These are phyloP conservation scores for Chlorophyllum brunneum DNA, from an alignment of 768 basidiomycete species.

Conservation along the genomic window DNA sequence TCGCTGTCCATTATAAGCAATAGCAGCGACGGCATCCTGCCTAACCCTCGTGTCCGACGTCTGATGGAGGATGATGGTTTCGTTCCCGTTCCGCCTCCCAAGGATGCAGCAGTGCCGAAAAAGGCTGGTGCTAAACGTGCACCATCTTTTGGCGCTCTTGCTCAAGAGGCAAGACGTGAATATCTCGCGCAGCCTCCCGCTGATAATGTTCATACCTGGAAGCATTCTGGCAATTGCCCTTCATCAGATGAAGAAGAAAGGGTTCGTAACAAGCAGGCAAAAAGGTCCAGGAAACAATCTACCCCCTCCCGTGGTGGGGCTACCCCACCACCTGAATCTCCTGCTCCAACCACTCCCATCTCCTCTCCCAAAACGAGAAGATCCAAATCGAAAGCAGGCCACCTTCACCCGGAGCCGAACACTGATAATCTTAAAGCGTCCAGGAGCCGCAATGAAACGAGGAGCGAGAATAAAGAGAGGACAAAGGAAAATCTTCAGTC, in stretches of 20 bases:
- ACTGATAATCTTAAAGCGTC: constrained; percentile 16
- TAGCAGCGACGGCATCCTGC: constrained; percentile 29
- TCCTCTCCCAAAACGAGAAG: constrained; percentile 17
- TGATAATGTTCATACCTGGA: constrained; percentile 26
- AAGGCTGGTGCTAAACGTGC: constrained; percentile 47
- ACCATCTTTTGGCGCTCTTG: constrained; percentile 50
- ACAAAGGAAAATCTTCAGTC: constrained; percentile 8
- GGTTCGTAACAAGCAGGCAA: constrained; percentile 50
- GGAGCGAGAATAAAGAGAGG: constrained; percentile 15
- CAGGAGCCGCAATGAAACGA: constrained; percentile 22
- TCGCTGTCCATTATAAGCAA: constrained; percentile 38
- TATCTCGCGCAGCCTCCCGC: constrained; percentile 10
- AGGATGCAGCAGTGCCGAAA: constrained; percentile 22
- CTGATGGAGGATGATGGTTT: constrained; percentile 49
- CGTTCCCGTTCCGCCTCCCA: constrained; percentile 27
- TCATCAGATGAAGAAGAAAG: constrained; percentile 81
- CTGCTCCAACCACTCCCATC: constrained; percentile 16
- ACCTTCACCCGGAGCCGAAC: constrained; percentile 9
- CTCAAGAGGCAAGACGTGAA: constrained; percentile 24
- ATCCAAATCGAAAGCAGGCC: constrained; percentile 12
- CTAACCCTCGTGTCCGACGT: constrained; percentile 49
- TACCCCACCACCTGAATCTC: constrained; percentile 13
- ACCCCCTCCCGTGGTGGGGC: constrained; percentile 12
- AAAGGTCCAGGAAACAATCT: constrained; percentile 49
- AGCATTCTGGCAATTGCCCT: constrained; percentile 35